Percentiles rank a stretch among this genome's conserved stretches.
Conservation (phyloP, 768 basidiomycete species). For the Boletus rufocinnamomeus region DNA sequence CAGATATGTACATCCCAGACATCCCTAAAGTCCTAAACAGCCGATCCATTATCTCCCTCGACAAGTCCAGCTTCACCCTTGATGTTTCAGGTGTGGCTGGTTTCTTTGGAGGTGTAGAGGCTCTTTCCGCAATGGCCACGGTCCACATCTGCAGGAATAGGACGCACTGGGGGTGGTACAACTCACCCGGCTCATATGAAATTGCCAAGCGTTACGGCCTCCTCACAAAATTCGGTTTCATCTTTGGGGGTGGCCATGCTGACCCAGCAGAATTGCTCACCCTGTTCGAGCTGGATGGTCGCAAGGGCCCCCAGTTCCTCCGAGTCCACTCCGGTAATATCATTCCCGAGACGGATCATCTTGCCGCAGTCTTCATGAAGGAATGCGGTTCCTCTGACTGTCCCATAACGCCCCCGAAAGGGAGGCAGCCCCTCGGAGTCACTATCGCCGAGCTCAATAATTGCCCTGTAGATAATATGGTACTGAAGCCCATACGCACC, state of each 20-base stretch:
- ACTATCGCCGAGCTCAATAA: conserved; percentile 4
- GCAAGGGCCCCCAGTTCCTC: conserved; percentile 12
- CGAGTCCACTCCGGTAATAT: conserved; percentile 8
- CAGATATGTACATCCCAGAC: conserved; percentile 6
- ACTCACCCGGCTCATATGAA: conserved; percentile 35
- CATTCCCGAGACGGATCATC: conserved; percentile 11
- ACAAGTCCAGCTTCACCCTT: conserved; percentile 21
- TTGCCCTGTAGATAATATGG: background rate
- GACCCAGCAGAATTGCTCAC: conserved; percentile 12
- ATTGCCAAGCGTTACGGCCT: conserved; percentile 34
- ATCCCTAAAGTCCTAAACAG: background rate
- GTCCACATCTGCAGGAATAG: conserved; percentile 32
- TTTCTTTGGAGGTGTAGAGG: conserved; percentile 32
- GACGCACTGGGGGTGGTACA: conserved; percentile 36
- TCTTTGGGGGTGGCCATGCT: conserved; percentile 28
- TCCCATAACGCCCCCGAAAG: background rate
- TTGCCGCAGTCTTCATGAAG: conserved; percentile 7
- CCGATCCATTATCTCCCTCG: conserved; percentile 2
- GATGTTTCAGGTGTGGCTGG: conserved; percentile 26
- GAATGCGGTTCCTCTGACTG: background rate
- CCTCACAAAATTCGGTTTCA: conserved; percentile 28
- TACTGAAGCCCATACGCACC: background rate
- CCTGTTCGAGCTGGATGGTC: conserved; percentile 10
- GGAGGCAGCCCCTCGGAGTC: conserved; percentile 7
- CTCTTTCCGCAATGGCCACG: conserved; percentile 36